Evolutionary conservation across 345 rosid species (phyloP), one percentile per base, ranked within the genome.

Genomic region (Pistacia atlantica): DNA sequence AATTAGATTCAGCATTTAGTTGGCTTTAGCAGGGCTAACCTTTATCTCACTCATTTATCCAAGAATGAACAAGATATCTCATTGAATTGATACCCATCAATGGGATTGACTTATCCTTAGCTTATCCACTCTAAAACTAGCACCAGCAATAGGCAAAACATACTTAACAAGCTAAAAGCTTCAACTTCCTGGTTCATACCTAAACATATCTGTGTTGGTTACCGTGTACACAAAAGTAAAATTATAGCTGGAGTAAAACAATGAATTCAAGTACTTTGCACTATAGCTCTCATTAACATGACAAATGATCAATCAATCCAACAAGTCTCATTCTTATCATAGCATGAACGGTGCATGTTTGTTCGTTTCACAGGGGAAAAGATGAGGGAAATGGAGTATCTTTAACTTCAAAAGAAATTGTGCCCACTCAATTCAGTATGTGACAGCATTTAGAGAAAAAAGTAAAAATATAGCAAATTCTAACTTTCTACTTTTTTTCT

Each of bases 391-490:
- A 60, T 63, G 46, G 42, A 71, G 76, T 33, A 28, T 70, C 71
- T 63, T 61, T 66, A 78, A 67, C 75, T 25, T 10, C 13, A 16
- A 69, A 63, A 42, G 55, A 66, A 75, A 48, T 74, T 67, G 28
- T 64, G 55, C 79, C 72, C 68, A 73, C 59, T 64, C 58, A 62
- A 74, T 81, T 74, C 69, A 54, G 74, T 79, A 74, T 60, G 80
- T 20, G 75, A 79, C 59, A 63, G 69, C 82, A 71, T 70, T 33
- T 38, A 45, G 13, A 33, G 58, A 52, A 38, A 65, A 28, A 38
- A 65, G 48, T 33, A 63, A 75, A 46, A 80, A 56, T 35, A 57
- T n/a, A 60, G 16, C 71, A 58, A 68, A 69, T 37, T 45, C 69
- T 31, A 61, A 56, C 63, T 65, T 45, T 63, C 75, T 62, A 64